These are phyloP conservation scores for Xerocomus spinulosus DNA, from an alignment of 768 basidiomycete genomes.

Conservation along the genomic window DNA sequence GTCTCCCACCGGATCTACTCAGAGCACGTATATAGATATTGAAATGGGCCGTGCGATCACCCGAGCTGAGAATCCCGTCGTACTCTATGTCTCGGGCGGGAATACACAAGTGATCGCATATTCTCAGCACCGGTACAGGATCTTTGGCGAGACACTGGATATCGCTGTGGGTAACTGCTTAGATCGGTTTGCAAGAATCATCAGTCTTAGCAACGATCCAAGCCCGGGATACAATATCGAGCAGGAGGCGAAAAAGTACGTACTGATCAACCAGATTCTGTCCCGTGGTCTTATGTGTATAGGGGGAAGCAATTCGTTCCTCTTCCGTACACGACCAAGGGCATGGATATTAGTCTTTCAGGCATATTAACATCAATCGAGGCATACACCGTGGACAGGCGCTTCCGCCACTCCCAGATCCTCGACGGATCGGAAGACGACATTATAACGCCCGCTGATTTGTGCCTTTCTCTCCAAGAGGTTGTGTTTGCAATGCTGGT, in stretches of 20 bases:
- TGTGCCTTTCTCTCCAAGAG: constrained; percentile 97
- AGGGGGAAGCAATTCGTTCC: constrained; percentile 82
- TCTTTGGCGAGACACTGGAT: constrained; percentile 97
- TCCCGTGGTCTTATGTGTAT: constrained; percentile 1
- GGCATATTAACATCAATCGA: constrained; percentile 88
- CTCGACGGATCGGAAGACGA: constrained; percentile 45
- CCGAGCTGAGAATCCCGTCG: constrained; percentile 90
- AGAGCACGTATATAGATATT: constrained; percentile 59
- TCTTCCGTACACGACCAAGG: constrained; percentile 94
- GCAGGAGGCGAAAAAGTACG: constrained; percentile 84
- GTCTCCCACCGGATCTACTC: constrained; percentile 1
- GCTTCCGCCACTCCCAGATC: constrained; percentile 55
- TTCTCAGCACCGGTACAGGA: constrained; percentile 93
- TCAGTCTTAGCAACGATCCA: constrained; percentile 93
- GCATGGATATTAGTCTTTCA: constrained; percentile 97
- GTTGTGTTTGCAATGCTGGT: constrained; percentile 98
- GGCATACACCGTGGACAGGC: constrained; percentile 80
- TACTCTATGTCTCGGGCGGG: constrained; percentile 96
- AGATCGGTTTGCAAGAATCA: constrained; percentile 93
- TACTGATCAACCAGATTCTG: constrained; percentile 1
- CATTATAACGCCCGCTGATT: constrained; percentile 88
- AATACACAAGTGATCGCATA: constrained; percentile 99
- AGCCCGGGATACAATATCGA: constrained; percentile 97
- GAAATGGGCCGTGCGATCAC: constrained; percentile 98
- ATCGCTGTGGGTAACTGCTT: constrained; percentile 99